Evolutionary conservation across 768 basidiomycete species (phyloP), one percentile per base, ranked within the genome.

Genomic region (Lactifluus subvellereus): DNA sequence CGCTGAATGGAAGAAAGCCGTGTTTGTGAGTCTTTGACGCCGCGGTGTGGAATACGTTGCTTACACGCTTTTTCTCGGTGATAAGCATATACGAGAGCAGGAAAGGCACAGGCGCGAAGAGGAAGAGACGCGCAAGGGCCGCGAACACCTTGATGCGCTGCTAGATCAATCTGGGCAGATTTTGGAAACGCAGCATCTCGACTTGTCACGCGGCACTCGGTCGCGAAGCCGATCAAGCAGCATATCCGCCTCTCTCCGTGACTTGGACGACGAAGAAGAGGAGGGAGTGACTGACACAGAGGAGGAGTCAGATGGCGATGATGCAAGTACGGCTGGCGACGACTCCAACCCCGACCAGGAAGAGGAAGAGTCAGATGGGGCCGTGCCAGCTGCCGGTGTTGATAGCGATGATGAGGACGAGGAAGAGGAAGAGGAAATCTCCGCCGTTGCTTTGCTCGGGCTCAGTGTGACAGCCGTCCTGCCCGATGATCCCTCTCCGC

Each of bases 91-190:
- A 18, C 84, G 89, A 4, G 86, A 90, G 62, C 82, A 86, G 68
- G 80, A 85, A 64, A 77, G 87, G 40, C 76, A 82, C 47, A 79
- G 77, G 56, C 76, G 78, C 13, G 89, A 90, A 70, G 87, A 79
- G 18, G 94, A 97, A 73, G 89, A 94, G 72, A 80, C 85, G 66
- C 80, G 84, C 37, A 79, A 86, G 6, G 92, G 94, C 0, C 88
- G 88, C 64, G 85, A 87, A 66, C 94, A 97, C 74, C 80, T 98
- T 22, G 90, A 95, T 72, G 91, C 88, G 4, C 91, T 98, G 66
- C 78, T 98, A 51, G 84, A 93, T 73, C 89, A 95, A 69, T 95
- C 92, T 40, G 90, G 90, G 0, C 86, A 88, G 53, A 84, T 96
- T 60, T 76, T 97, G 63, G 87, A 89, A 69, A 88, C 91, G 1